phyloP scores from a whole-genome alignment of 345 rosid genomes.

The Alliaria petiolata region DNA sequence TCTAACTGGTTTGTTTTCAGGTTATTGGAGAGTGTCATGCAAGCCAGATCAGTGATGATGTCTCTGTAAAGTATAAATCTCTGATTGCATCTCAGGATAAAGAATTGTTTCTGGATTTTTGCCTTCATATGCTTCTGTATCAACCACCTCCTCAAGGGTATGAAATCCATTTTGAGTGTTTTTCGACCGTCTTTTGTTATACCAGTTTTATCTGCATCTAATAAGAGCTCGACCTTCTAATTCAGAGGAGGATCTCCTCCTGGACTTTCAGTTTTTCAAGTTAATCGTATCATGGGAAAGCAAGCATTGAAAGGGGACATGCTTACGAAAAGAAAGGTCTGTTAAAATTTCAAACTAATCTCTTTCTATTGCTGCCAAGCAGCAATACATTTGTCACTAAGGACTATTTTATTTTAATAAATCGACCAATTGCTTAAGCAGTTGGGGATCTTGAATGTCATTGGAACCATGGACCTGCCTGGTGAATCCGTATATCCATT shows the following conservation, averaged over 20 bases:
- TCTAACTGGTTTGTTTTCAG: slow-evolving; percentile 42
- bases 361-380: slow-evolving; percentile 14
- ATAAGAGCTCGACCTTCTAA: slow-evolving; percentile 27
- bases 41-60: slow-evolving; percentile 52
- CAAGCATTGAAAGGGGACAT: slow-evolving; percentile 56
- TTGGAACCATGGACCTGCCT: slow-evolving; percentile 67
- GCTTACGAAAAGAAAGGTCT: slow-evolving; percentile 76
- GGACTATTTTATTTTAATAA: not conserved
- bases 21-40: slow-evolving; percentile 92
- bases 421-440: slow-evolving; percentile 32
- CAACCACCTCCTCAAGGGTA: slow-evolving; percentile 76
- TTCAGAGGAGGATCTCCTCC: slow-evolving; percentile 78
- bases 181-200: not conserved
- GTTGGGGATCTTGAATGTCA: slow-evolving; percentile 88
- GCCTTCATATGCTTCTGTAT: slow-evolving; percentile 69
- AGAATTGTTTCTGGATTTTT: slow-evolving; percentile 76
- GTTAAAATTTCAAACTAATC: not conserved
- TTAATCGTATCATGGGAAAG: slow-evolving; percentile 73
- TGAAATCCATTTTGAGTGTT: slow-evolving; percentile 25
- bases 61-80: slow-evolving; percentile 61
- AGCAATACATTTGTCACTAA: slow-evolving; percentile 8
- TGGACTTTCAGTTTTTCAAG: slow-evolving; percentile 83
- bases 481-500: slow-evolving; percentile 79
- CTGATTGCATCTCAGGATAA: slow-evolving; percentile 46
- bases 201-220: slow-evolving; percentile 15